Evolutionary conservation across 257 asterid species (phyloP), one percentile per base, ranked within the genome.

Genomic region (Orobanche coerulescens): DNA sequence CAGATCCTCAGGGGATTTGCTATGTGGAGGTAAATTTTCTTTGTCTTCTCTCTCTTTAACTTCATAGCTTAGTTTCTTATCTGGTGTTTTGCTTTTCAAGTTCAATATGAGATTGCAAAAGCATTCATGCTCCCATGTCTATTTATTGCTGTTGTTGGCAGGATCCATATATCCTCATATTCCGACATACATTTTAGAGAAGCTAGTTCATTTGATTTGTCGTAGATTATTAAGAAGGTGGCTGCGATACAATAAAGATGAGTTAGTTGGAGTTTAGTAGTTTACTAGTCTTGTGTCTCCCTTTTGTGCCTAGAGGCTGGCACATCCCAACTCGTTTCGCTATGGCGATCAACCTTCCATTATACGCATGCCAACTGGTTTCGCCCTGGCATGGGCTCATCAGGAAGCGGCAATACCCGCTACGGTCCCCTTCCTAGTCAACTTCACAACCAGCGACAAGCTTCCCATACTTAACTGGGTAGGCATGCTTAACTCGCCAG

Each of bases 1-100:
- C 97, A 61, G 98, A 93, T 76, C 87, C 95, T 34, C 94, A 71
- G 74, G 98, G 97, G 37, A 69, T 84, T 74, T 93, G 98, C 74
- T 89, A 84, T 58, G 80, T 89, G 47, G 97, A 93, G 98, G 98
- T 93, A 80, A 83, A 76, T 9, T 46, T 34, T 40, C 20, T 30
- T 56, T 49, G 72, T 49, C 34, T 15, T 58, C 4, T 48, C 68
- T 42, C 23, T 49, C 23, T 63, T 44, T 28, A 47, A 37, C n/a
- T 46, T 49, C 34, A 54, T 13, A 13, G 48, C 16, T 57, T 62
- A 61, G 44, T 64, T 65, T 55, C 25, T 42, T 58, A 42, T 55
- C 57, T 52, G 70, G 58, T 65, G 56, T 43, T 43, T 43, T 43
- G 15, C 14, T 6, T 14, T 14, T 42, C 15, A 1, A 43, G 58